Conservation (phyloP, 2,329 filamentous ascomycete species). For the Claviceps quebecensis region DNA sequence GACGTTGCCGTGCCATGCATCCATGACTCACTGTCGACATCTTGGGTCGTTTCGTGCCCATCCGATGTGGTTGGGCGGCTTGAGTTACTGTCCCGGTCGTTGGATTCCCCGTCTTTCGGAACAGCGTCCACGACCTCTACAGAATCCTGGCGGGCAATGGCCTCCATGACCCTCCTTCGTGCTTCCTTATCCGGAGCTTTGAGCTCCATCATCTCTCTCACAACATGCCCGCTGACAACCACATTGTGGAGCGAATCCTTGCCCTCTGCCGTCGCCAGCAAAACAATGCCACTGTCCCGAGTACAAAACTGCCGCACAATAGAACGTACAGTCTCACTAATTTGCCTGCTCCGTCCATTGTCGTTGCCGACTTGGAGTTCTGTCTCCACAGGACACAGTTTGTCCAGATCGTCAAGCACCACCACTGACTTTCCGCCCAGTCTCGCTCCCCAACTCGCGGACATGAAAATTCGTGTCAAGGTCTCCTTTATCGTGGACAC, state of each 20-base stretch:
- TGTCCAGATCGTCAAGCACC: slow-evolving; percentile 84
- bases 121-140: slow-evolving; percentile 9
- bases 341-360: slow-evolving; percentile 80
- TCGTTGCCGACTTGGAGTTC: slow-evolving; percentile 89
- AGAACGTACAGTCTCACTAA: slow-evolving; percentile 77
- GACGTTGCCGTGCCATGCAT: slow-evolving; percentile 54
- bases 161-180: slow-evolving; percentile 68
- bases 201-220: slow-evolving; percentile 77
- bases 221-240: slow-evolving; percentile 79
- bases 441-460: slow-evolving; percentile 80
- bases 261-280: slow-evolving; percentile 80
- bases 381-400: slow-evolving; percentile 82
- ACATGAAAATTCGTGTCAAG: slow-evolving; percentile 69
- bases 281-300: slow-evolving; percentile 63
- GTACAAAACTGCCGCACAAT: slow-evolving; percentile 76
- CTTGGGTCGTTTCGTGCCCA: slow-evolving; percentile 24
- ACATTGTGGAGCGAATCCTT: slow-evolving; percentile 89
- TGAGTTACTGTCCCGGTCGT: slow-evolving; percentile 24
- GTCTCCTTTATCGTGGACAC: slow-evolving; percentile 86
- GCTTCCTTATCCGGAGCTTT: slow-evolving; percentile 90
- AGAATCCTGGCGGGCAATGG: slow-evolving; percentile 49
- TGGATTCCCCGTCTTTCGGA: slow-evolving; percentile 16
- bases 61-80: slow-evolving; percentile 45
- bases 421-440: slow-evolving; percentile 73
- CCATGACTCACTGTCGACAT: slow-evolving; percentile 52